Base-by-base conservation (phyloP, 2,329 filamentous ascomycete genomes). In the Davidsoniella eucalypti region DNA sequence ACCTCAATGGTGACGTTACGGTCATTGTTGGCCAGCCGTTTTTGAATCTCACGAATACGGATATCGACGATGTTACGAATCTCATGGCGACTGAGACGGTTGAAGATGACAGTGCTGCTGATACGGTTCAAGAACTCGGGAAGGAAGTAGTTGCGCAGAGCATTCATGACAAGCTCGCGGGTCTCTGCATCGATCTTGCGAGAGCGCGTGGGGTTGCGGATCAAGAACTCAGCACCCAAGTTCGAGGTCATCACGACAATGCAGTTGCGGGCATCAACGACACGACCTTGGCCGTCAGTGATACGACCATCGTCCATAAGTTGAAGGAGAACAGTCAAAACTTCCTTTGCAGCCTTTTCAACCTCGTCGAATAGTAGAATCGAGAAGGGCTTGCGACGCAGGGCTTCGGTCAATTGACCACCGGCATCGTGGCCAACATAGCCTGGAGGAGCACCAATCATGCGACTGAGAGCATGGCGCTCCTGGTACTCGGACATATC, bases 401-500 rank as follows among this genome's bases (percentile, higher is more conserved):
- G 80, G 23, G 84, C 84, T 68, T 98, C 92, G 0, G 92, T 98
- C 49, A 98, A 77, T 64, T 98, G 92, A 49, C 92, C 92, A 58
- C 92, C 92, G 29, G 92, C 80, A 61, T 98, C 92, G 63, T 98
- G 90, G 14, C 92, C 92, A 53, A 98, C 88, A 58, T 98, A 98
- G 56, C 92, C 92, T 4, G 92, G 92, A 17, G 92, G 92, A 17
- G 92, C 88, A 63, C 92, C 92, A 58, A 98, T 98, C 87, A 98
- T 95, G 54, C 92, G 80, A 63, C 87, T 94, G 12, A 98, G 76
- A 0, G 90, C 84, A 64, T 98, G 92, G 4, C 90, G 82, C 67
- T 98, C 92, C 66, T 98, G 93, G 65, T 98, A 98, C 66, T 98
- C 92, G 4, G 90, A 96, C 92, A 98, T 98, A 64, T 98, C 92